phyloP scores from a whole-genome alignment of 2,329 filamentous ascomycete genomes.

The Metarhizium robertsii region DNA sequence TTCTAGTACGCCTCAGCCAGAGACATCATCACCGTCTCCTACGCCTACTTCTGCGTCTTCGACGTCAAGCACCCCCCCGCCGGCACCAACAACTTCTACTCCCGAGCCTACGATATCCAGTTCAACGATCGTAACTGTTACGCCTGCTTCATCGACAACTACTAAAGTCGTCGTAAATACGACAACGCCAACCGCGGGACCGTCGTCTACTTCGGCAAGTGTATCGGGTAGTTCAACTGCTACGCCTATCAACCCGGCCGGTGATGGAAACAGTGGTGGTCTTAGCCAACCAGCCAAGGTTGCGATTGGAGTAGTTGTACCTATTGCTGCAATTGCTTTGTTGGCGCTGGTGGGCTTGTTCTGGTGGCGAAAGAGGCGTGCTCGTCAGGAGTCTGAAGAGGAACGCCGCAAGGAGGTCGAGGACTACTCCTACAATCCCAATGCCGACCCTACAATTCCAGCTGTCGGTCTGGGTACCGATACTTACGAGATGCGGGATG shows the following conservation, averaged over 20 bases:
- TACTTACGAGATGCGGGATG: conserved; percentile 68
- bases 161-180: conserved; percentile 18
- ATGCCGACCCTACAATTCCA: conserved; percentile 74
- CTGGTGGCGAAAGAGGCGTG: conserved; percentile 83
- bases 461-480: conserved; percentile 37
- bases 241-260: conserved; percentile 18
- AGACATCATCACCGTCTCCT: background rate
- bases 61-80: background rate
- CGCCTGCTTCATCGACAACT: conserved; percentile 9
- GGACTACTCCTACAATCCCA: conserved; percentile 97
- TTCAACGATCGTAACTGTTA: conserved; percentile 16
- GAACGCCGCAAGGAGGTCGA: conserved; percentile 91
- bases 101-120: conserved; percentile 9
- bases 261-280: conserved; percentile 28
- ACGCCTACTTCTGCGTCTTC: background rate
- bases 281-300: conserved; percentile 61
- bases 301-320: conserved; percentile 87
- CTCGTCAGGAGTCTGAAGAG: conserved; percentile 75
- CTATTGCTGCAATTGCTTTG: conserved; percentile 78
- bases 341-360: conserved; percentile 69
- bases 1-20: background rate
- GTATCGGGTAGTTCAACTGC: conserved; percentile 16
- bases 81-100: conserved; percentile 7
- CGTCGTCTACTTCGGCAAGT: background rate
- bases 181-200: conserved; percentile 11